Base-by-base conservation (phyloP, 2,329 filamentous ascomycete species). In the Calonectria hongkongensis region DNA sequence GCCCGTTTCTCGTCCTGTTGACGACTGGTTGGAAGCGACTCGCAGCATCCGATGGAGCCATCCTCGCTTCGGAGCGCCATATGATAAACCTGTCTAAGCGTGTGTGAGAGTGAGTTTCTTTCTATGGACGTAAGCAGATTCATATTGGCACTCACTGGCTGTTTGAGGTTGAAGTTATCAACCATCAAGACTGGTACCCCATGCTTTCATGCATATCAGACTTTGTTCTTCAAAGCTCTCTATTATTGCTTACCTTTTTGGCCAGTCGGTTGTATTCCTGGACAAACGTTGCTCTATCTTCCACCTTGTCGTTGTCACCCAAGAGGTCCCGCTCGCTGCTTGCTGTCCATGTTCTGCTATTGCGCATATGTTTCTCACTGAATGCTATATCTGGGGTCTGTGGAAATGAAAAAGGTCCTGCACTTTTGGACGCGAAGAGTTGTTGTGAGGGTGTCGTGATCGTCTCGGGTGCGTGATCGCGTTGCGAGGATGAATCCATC, bases 241-340 rank as follows among this genome's bases (percentile, higher is more conserved):
- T 7, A 10, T 1, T 43, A 33, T 21, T 7, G 18, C 1, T 62
- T 73, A 92, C 91, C 87, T 90, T 90, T 69, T 85, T 87, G 3
- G 92, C 91, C 6, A 93, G 80, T 5, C 86, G 84, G 79, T 93
- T 93, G 81, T 92, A 93, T 75, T 92, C 89, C 9, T 87, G 78
- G 7, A 92, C 80, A 79, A 90, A 90, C 3, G 82, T 78, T 1
- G 83, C 80, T 36, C 89, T 85, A 66, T 89, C 86, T 43, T 88
- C 86, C 18, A 87, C 80, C 36, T 88, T 87, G 48, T 90, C 89
- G 4, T 83, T 83, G 66, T 91, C 88, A 25, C 85, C 86, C 39
- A 87, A 78, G 18, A 86, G 79, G 2, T 85, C 87, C 21, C 85
- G 76, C 39, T 89, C 89, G 47, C 87, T 90, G 50, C 88, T 89